Percentiles rank a stretch among this genome's conserved stretches.
phyloP scores from a whole-genome alignment of 2,329 filamentous ascomycete genomes.

The Fonsecaea pugnacius region DNA sequence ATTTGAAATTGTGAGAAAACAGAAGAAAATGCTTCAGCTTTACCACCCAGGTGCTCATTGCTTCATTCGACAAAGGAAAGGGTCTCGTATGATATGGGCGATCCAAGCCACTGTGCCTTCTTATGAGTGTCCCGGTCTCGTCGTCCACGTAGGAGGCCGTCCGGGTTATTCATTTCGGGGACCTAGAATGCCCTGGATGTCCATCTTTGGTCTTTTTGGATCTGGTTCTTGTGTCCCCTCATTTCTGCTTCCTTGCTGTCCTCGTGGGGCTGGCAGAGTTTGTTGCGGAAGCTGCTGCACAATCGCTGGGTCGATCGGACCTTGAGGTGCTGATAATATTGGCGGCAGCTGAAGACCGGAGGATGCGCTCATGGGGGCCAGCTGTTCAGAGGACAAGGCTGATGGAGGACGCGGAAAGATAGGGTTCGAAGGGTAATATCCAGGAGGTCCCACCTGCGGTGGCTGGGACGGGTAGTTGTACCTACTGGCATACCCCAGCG shows the following conservation, averaged over 20 bases:
- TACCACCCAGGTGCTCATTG: slow-evolving; percentile 2
- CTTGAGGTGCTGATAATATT: slow-evolving; percentile 31
- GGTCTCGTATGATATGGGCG: slow-evolving; percentile 6
- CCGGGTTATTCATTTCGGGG: slow-evolving; percentile 29
- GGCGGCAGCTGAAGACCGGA: slow-evolving; percentile 37
- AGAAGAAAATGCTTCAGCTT: background rate
- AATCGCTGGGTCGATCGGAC: slow-evolving; percentile 35
- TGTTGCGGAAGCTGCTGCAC: slow-evolving; percentile 27
- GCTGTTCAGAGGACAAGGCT: slow-evolving; percentile 16
- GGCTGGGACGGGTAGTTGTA: slow-evolving; percentile 29
- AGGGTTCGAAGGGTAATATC: slow-evolving; percentile 24
- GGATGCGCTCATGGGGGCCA: slow-evolving; percentile 20
- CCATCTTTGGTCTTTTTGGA: slow-evolving; percentile 38
- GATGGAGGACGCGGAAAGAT: slow-evolving; percentile 28
- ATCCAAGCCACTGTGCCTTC: background rate
- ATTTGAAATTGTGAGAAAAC: background rate
- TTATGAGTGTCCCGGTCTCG: too few relatives aligned
- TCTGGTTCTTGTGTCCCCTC: slow-evolving; percentile 34
- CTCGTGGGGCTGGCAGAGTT: slow-evolving; percentile 16
- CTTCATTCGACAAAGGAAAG: slow-evolving; percentile 20
- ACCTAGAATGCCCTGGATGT: slow-evolving; percentile 37
- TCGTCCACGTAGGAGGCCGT: background rate
- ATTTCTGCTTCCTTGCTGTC: slow-evolving; percentile 15
- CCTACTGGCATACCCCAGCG: slow-evolving; percentile 18
- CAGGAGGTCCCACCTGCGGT: slow-evolving; percentile 19